Conservation (phyloP, 1,139 yeast species). For the Blastobotrys capitulatus region DNA sequence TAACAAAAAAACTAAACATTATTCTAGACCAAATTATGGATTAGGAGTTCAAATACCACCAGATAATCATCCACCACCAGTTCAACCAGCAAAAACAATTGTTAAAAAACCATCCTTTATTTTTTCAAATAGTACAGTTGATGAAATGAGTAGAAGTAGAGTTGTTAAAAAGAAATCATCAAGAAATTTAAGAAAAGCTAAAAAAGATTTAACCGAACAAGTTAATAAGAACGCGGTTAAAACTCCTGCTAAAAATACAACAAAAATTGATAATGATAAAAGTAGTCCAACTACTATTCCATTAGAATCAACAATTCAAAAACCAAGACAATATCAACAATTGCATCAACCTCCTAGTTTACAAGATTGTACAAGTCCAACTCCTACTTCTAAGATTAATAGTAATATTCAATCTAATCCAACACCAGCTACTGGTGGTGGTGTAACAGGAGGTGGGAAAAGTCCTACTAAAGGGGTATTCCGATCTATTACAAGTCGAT, state of each 20-base stretch:
- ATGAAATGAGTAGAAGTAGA: conserved; percentile 11
- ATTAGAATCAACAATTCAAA: conserved; percentile 4
- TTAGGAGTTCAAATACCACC: conserved; percentile 8
- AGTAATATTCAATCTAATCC: no score
- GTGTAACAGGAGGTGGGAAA: neutral
- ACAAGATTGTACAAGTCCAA: neutral
- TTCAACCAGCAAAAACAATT: conserved; percentile 7
- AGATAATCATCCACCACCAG: conserved; percentile 9
- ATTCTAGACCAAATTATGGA: conserved; percentile 11
- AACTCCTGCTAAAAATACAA: conserved; percentile 6
- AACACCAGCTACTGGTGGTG: neutral
- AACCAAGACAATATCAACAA: conserved; percentile 9
- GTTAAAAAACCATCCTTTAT: conserved; percentile 8
- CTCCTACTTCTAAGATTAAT: neutral
- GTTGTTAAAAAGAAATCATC: conserved; percentile 9
- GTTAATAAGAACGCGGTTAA: conserved; percentile 8
- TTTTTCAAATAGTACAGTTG: conserved; percentile 9
- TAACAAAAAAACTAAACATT: neutral
- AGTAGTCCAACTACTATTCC: conserved; percentile 11
- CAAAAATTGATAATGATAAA: neutral
- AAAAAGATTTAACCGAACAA: conserved; percentile 5
- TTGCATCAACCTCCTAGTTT: conserved; percentile 1
- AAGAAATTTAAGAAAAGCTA: conserved; percentile 9
- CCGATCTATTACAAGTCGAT: neutral
- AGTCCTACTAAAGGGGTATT: conserved; percentile 4